These are phyloP conservation scores for Ophiostoma himal-ulmi DNA, from an alignment of 2,329 filamentous ascomycete genomes.

Conservation along the genomic window DNA sequence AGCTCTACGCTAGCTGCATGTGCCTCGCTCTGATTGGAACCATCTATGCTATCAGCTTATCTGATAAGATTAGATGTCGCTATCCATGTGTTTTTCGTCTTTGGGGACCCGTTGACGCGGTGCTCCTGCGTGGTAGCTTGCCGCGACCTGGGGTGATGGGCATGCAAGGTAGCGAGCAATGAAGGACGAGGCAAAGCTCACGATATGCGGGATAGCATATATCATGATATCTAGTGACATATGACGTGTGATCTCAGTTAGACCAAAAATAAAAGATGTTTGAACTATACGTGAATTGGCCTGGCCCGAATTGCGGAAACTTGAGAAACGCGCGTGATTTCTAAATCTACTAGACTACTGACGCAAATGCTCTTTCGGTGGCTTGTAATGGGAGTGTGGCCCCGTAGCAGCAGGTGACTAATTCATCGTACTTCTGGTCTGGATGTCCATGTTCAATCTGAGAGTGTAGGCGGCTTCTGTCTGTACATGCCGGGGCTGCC, in stretches of 20 bases:
- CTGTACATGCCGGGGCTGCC: too few relatives aligned
- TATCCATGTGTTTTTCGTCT: not conserved
- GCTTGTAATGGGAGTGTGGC: not conserved
- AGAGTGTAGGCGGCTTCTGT: too few relatives aligned
- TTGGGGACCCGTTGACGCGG: not conserved
- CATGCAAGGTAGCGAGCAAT: not conserved
- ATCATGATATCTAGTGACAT: not conserved
- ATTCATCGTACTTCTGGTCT: too few relatives aligned
- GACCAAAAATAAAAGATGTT: not conserved
- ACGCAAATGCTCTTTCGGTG: not conserved
- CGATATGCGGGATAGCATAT: not conserved
- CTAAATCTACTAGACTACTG: not conserved
- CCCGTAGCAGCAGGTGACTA: too few relatives aligned
- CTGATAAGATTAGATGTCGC: constrained; percentile 21
- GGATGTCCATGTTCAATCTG: too few relatives aligned
- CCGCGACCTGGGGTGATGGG: not conserved
- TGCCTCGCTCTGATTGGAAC: constrained; percentile 11
- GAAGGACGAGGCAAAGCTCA: not conserved
- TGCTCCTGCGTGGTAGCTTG: not conserved
- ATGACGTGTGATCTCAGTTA: not conserved
- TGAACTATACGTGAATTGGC: not conserved
- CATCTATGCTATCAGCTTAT: constrained; percentile 20
- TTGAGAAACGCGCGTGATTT: not conserved
- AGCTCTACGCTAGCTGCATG: not conserved
- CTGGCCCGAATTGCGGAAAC: not conserved